Evolutionary conservation across 805 yeast genomes (phyloP).

Genomic region (Candida ortonii): DNA sequence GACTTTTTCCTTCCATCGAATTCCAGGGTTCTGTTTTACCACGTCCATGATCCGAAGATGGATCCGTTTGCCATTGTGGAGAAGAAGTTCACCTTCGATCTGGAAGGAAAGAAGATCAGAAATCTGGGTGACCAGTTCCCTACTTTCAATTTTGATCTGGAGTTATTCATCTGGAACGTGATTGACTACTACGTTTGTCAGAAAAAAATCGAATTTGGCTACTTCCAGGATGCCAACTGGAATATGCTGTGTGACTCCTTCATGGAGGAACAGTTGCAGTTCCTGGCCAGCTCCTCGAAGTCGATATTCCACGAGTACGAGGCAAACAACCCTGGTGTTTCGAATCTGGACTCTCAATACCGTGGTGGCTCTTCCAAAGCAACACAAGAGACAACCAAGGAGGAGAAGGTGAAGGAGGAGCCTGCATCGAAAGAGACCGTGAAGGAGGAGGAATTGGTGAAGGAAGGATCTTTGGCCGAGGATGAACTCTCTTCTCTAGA

Average conservation of each 20-base stretch:
- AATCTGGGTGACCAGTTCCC: conserved; percentile 36
- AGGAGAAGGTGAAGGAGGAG: too few species aligned
- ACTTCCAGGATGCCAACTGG: conserved; percentile 23
- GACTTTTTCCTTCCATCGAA: conserved; percentile 27
- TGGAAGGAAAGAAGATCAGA: conserved; percentile 31
- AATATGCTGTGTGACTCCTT: conserved; percentile 26
- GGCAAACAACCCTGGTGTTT: too few species aligned
- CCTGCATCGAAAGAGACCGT: neutral
- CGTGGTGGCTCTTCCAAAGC: too few species aligned
- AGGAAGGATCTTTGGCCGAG: too few species aligned
- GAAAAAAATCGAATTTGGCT: conserved; percentile 23
- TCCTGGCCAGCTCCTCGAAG: conserved; percentile 22
- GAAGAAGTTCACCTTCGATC: conserved; percentile 28
- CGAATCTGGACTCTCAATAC: too few species aligned
- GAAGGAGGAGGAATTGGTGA: too few species aligned
- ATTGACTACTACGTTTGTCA: conserved; percentile 35
- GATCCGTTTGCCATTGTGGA: conserved; percentile 44
- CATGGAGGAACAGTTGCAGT: conserved; percentile 28
- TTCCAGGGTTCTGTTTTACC: conserved; percentile 36
- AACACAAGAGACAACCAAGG: too few species aligned
- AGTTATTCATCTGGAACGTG: conserved; percentile 32
- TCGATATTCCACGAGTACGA: conserved; percentile 21
- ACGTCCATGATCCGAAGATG: conserved; percentile 55
- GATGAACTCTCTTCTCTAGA: too few species aligned
- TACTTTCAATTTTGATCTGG: conserved; percentile 31